Evolutionary conservation across 2,329 filamentous ascomycete species (phyloP).

Genomic region (Mollisiaceae sp.): DNA sequence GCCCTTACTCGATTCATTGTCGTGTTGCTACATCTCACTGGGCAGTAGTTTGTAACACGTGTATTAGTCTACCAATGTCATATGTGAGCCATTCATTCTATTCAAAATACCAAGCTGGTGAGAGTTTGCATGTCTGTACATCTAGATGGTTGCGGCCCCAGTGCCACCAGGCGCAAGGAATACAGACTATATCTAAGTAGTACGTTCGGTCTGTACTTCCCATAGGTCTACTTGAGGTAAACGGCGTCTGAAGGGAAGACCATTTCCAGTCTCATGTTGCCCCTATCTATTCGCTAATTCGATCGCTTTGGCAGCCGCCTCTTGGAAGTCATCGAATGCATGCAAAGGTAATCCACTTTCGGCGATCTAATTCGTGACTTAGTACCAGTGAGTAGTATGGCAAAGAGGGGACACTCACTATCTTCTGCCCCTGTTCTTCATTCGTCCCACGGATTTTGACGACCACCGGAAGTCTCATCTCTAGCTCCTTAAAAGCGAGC

Average conservation of each 20-base stretch:
- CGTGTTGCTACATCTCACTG: neutral
- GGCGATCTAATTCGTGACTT: conserved; percentile 52
- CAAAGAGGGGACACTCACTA: conserved; percentile 49
- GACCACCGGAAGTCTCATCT: conserved; percentile 73
- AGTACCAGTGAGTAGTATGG: neutral
- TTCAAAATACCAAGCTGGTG: neutral
- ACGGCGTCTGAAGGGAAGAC: too few species aligned
- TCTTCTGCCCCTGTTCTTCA: conserved; percentile 70
- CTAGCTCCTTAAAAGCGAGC: conserved; percentile 71
- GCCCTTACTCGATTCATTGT: too few species aligned
- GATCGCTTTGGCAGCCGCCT: conserved; percentile 71
- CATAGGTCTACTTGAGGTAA: neutral
- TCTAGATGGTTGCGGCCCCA: neutral
- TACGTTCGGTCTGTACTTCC: neutral
- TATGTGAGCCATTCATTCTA: neutral
- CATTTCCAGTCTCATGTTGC: too few species aligned
- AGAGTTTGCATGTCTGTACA: neutral
- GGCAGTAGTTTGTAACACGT: neutral
- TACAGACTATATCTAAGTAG: too few species aligned
- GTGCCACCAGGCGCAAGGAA: too few species aligned
- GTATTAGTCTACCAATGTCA: neutral
- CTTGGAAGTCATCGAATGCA: conserved; percentile 77
- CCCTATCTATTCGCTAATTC: conserved; percentile 52
- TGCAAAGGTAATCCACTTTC: conserved; percentile 71
- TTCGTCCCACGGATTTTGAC: conserved; percentile 78